A percentile compares a stretch with the other conserved stretches of the same genome.
Evolutionary conservation across 352 stramenopile species (phyloP).

Genomic region (Globisporangium iwayamae): DNA sequence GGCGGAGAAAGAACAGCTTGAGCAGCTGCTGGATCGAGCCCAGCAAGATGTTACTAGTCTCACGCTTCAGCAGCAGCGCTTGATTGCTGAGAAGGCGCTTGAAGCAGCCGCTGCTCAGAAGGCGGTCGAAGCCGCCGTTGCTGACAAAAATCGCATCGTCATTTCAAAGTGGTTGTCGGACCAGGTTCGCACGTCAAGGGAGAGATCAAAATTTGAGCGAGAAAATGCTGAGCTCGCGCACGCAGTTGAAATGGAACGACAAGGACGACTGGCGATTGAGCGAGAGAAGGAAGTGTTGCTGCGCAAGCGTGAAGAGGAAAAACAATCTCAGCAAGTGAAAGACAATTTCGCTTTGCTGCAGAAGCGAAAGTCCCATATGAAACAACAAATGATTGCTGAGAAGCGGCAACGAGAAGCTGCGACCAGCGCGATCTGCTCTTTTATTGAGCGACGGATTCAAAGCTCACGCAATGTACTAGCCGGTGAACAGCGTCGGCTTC

Average conservation of each 20-base stretch:
- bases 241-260: neutral
- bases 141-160: slow-evolving; percentile 27
- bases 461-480: slow-evolving; percentile 19
- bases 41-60: slow-evolving; percentile 21
- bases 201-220: neutral
- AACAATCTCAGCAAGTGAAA: slow-evolving; percentile 3
- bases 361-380: slow-evolving; percentile 11
- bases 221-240: neutral
- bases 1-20: slow-evolving; percentile 14
- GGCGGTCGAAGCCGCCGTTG: slow-evolving; percentile 11
- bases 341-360: slow-evolving; percentile 16
- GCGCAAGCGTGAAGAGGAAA: slow-evolving; percentile 11
- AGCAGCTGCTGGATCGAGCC: slow-evolving; percentile 20
- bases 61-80: slow-evolving; percentile 13
- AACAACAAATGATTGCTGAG: slow-evolving; percentile 14
- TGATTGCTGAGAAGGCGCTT: slow-evolving; percentile 24
- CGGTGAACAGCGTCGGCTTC: slow-evolving; percentile 14
- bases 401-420: slow-evolving; percentile 17
- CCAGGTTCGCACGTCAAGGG: slow-evolving; percentile 15
- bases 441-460: slow-evolving; percentile 22
- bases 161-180: slow-evolving; percentile 36
- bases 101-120: slow-evolving; percentile 10
- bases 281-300: slow-evolving; percentile 4
- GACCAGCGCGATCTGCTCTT: slow-evolving; percentile 9
- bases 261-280: slow-evolving; percentile 6